A percentile compares a stretch with the other conserved stretches of the same genome.
Conservation (phyloP, 345 rosid genomes). For the Hypericum perforatum region DNA sequence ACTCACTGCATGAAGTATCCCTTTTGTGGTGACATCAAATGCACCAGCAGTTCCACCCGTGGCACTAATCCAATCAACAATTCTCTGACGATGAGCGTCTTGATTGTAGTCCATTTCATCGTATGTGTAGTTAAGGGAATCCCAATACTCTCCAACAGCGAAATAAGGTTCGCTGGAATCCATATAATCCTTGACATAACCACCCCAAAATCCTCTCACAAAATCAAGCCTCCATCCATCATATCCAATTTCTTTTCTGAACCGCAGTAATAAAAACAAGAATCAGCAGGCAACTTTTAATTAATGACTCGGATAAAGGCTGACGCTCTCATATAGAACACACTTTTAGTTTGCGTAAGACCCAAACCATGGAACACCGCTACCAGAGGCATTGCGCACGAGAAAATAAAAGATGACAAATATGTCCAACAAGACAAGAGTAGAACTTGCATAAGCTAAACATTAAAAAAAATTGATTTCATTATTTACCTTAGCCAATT, state of each 20-base stretch:
- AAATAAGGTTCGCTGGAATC: conserved; percentile 78
- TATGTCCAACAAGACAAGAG: background rate
- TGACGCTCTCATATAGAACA: background rate
- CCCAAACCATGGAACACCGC: background rate
- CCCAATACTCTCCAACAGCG: conserved; percentile 96
- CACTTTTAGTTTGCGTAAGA: too few species aligned
- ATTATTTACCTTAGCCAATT: conserved; percentile 41
- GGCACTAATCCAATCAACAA: conserved; percentile 84
- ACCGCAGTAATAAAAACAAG: background rate
- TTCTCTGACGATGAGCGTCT: conserved; percentile 92
- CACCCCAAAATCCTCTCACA: conserved; percentile 99
- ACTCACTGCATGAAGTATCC: conserved; percentile 81
- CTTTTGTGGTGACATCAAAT: conserved; percentile 96
- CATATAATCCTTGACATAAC: conserved; percentile 94
- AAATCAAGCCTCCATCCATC: conserved; percentile 99
- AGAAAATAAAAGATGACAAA: background rate
- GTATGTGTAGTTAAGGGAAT: conserved; percentile 77
- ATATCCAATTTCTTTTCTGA: conserved; percentile 83
- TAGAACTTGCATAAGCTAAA: background rate
- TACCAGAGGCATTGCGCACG: conserved; percentile 11
- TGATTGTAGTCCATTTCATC: conserved; percentile 91
- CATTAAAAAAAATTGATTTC: background rate
- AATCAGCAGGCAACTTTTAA: background rate
- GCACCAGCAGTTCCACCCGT: conserved; percentile 82
- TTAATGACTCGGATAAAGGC: background rate